phyloP scores from a whole-genome alignment of 371 early-diverging fungal genomes.

The Nosema muscidifuracis region DNA sequence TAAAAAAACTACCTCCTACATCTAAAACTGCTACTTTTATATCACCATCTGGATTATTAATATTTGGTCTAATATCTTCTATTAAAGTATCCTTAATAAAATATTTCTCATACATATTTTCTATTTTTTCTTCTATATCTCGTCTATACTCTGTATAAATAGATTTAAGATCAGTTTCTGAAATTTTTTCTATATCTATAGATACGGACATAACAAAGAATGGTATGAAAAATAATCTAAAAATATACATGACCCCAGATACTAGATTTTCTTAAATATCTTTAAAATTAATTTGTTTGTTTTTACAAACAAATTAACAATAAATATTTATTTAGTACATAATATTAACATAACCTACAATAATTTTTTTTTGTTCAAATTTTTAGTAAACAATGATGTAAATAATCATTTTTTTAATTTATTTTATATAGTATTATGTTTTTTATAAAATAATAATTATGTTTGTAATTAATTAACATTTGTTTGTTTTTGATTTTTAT shows the following conservation, averaged over 20 bases:
- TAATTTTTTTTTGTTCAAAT: no score
- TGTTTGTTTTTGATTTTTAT: no score
- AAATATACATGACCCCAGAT: neutral
- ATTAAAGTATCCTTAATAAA: neutral
- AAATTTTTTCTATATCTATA: neutral
- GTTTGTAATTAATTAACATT: no score
- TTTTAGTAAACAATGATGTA: no score
- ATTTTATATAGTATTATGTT: no score
- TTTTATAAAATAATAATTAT: no score
- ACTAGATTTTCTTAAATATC: no score
- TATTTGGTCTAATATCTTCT: neutral
- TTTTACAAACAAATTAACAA: no score
- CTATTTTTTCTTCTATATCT: neutral
- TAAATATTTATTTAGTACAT: no score
- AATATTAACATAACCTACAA: no score
- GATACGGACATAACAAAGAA: neutral
- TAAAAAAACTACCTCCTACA: constrained; percentile 10
- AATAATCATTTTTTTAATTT: no score
- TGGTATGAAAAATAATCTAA: neutral
- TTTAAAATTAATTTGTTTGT: no score
- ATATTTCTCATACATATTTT: neutral
- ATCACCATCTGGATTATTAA: neutral
- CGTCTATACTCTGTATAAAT: neutral
- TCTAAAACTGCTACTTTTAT: neutral
- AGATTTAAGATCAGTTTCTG: neutral